A percentile compares a stretch with the other conserved stretches of the same genome.
Conservation (phyloP, 225 moss, liverwort and hornwort genomes). For the Antitrichia curtipendula region DNA sequence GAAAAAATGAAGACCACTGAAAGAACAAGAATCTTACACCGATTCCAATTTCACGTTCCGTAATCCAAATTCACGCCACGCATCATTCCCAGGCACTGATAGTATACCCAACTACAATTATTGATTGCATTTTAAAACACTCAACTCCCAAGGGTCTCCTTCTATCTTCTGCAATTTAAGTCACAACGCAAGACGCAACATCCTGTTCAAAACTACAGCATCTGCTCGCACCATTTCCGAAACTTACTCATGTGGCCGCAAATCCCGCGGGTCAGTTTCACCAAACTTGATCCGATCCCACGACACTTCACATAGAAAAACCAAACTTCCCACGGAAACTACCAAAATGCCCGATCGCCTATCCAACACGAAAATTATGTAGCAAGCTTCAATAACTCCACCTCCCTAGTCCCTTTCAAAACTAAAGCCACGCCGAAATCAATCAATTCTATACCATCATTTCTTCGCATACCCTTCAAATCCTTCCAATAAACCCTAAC, state of each 20-base stretch:
- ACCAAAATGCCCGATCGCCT: background rate
- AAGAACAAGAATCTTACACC: background rate
- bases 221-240: background rate
- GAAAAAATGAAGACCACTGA: background rate
- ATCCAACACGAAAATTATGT: background rate
- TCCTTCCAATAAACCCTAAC: background rate
- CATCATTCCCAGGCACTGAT: background rate
- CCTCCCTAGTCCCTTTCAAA: background rate
- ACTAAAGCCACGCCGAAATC: background rate
- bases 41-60: background rate
- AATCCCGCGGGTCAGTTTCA: background rate
- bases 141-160: background rate
- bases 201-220: background rate
- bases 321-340: background rate
- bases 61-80: background rate
- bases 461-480: background rate
- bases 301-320: background rate
- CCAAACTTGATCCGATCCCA: background rate
- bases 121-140: background rate
- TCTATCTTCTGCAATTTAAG: background rate
- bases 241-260: background rate
- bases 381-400: background rate
- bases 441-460: background rate
- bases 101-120: background rate
- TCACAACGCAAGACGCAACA: background rate